Conservation (phyloP, 176 grass and related monocot species). For the Lolium perenne region DNA sequence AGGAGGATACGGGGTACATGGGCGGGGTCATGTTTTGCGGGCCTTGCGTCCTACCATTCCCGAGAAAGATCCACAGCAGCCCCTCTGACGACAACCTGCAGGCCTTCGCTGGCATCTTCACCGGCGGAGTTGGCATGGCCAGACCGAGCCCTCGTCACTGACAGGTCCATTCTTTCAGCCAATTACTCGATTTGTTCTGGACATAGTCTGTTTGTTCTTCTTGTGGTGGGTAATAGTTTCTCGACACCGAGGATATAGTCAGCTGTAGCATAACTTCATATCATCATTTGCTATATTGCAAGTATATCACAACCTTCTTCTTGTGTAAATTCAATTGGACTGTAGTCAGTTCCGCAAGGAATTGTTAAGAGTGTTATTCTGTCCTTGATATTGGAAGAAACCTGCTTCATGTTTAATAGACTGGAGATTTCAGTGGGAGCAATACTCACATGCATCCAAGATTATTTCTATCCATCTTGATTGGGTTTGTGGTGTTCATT, state of each 20-base stretch:
- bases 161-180: constrained; percentile 51
- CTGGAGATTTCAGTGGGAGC: background rate
- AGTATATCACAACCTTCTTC: constrained; percentile 30
- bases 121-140: constrained; percentile 36
- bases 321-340: constrained; percentile 37
- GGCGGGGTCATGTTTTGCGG: constrained; percentile 68
- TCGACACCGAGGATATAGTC: constrained; percentile 23
- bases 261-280: constrained; percentile 40
- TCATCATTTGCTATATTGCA: constrained; percentile 37
- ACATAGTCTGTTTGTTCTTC: constrained; percentile 36
- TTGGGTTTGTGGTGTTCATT: background rate
- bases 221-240: constrained; percentile 26
- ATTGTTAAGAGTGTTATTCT: constrained; percentile 27
- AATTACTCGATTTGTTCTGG: constrained; percentile 25
- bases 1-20: constrained; percentile 36
- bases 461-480: constrained; percentile 23
- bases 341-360: constrained; percentile 24
- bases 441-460: background rate
- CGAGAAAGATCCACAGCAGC: constrained; percentile 67
- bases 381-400: constrained; percentile 35
- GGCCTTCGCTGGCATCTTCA: constrained; percentile 50
- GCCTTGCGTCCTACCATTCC: constrained; percentile 65
- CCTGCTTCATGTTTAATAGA: background rate
- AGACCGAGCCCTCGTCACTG: constrained; percentile 30
- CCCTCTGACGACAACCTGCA: constrained; percentile 71